Evolutionary conservation across 1,139 yeast genomes (phyloP), one percentile per base, ranked within the genome.

Genomic region (Suhomyces coccinellae): DNA sequence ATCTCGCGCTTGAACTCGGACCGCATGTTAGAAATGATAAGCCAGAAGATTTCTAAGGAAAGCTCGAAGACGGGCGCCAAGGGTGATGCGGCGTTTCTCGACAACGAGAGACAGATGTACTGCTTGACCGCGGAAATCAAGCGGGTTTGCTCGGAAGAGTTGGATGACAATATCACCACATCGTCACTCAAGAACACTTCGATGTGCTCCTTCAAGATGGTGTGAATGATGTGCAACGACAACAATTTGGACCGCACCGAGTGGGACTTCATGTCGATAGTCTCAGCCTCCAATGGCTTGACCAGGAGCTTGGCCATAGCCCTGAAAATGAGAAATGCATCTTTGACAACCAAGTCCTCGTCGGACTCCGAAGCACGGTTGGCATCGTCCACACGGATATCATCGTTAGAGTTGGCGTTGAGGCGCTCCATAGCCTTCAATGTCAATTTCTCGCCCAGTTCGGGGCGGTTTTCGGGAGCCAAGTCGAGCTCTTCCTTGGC

Each of bases 221-320:
- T 85, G 64, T 91, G 96, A 44, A 95, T 82, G 44, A 93, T 80
- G 60, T 91, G 96, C 54, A 95, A 75, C 1, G 98, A 88, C 34
- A 95, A 73, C 49, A 95, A 71, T 63, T 95, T 95, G 1, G 97
- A 89, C 56, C 99, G 80, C 52, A 93, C 91, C 2, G 93, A 85
- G 59, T 90, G 97, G 2, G 97, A 86, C 60, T 89, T 80, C 86
- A 88, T 83, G 62, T 93, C 98, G 43, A 86, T 67, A 11, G 77
- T 69, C 38, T 86, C 90, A 26, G 83, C 75, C 48, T 89, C 97
- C 33, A 75, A 56, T 27, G 85, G 78, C 62, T 93, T 93, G 41
- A 88, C 88, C 2, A 97, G 87, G 17, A 95, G 76, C 61, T 89
- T 89, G 63, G 97, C 88, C 91, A 95, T 87, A 1, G 97, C 91